These are phyloP conservation scores for Aspergillus clavatus DNA, from an alignment of 2,329 filamentous ascomycete species.

Conservation along the genomic window DNA sequence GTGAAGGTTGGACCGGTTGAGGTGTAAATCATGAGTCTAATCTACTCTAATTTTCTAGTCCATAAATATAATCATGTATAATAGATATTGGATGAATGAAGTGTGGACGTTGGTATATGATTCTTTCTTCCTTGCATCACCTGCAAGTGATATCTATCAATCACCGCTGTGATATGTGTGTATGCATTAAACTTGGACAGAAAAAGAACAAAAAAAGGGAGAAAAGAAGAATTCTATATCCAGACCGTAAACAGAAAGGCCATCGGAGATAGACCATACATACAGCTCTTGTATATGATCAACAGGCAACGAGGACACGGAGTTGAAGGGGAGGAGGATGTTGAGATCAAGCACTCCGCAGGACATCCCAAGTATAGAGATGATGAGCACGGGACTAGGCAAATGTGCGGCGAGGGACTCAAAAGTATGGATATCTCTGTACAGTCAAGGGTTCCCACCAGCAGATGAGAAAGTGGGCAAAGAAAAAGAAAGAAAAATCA, in stretches of 20 bases:
- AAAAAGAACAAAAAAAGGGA: too few species aligned
- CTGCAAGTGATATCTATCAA: conserved; percentile 8
- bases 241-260: conserved; percentile 10
- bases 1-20: conserved; percentile 46
- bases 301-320: background rate
- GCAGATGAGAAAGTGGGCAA: conserved; percentile 1
- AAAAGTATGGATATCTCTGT: conserved; percentile 3
- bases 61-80: background rate
- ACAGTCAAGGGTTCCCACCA: conserved; percentile 6
- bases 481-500: conserved; percentile 1
- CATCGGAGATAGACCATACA: conserved; percentile 13
- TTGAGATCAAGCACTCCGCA: background rate
- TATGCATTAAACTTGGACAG: conserved; percentile 7
- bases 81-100: conserved; percentile 14
- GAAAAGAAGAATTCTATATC: conserved; percentile 15
- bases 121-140: background rate
- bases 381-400: background rate
- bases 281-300: conserved; percentile 13
- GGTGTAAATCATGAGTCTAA: conserved; percentile 1
- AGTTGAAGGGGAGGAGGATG: background rate
- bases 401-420: background rate
- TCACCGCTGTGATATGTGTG: conserved; percentile 21
- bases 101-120: background rate
- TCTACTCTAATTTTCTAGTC: conserved; percentile 5
- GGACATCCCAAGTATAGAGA: background rate